Conservation (phyloP, 164 flowering plant genomes). For the Liriodendron chinense region DNA sequence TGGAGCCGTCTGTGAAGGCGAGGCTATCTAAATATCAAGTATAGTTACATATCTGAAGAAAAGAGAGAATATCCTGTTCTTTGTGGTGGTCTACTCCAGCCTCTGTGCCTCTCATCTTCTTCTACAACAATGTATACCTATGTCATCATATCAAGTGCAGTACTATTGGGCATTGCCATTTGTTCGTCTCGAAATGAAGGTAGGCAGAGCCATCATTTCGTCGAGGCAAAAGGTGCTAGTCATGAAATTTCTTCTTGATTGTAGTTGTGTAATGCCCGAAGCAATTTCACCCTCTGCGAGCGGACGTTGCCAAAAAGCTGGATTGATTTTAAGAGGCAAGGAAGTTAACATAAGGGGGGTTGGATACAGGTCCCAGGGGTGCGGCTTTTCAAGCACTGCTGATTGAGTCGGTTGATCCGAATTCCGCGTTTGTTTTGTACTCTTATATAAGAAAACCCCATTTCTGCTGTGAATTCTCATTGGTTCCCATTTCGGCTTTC, state of each 20-base stretch:
- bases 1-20: conserved; percentile 84
- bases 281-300: not conserved
- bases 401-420: not conserved
- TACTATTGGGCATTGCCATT: conserved; percentile 1
- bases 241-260: no score
- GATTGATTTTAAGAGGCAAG: not conserved
- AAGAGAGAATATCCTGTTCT: not conserved
- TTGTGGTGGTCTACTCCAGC: conserved; percentile 12
- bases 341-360: not conserved
- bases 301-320: not conserved
- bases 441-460: not conserved
- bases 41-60: conserved; percentile 14
- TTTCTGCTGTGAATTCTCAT: not conserved
- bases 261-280: not conserved
- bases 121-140: conserved; percentile 12
- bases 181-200: conserved; percentile 14
- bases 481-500: not conserved
- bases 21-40: conserved; percentile 71
- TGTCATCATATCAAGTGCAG: not conserved
- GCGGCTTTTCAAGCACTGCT: conserved; percentile 2
- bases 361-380: not conserved
- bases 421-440: not conserved
- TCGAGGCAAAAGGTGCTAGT: not conserved
- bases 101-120: conserved; percentile 3
- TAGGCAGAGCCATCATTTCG: conserved; percentile 11